Conservation (phyloP, 257 asterid species). For the Leptodermis oblonga region DNA sequence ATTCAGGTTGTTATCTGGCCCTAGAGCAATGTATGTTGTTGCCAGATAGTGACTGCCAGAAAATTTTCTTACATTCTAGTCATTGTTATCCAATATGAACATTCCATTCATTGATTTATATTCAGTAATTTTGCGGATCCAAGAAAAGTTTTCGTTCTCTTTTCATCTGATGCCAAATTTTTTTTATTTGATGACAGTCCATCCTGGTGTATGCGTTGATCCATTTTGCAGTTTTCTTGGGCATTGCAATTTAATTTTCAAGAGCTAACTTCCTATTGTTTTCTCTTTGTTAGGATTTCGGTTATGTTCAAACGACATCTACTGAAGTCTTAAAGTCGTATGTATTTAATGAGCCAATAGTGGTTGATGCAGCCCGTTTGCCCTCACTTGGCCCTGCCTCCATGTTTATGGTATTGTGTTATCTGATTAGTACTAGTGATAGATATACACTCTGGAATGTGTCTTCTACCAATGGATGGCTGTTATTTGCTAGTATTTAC, state of each 20-base stretch:
- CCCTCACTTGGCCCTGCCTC: conserved; percentile 95
- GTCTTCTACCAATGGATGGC: conserved; percentile 11
- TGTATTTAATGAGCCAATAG: conserved; percentile 93
- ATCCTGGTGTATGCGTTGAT: neutral
- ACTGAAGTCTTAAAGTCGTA: conserved; percentile 94
- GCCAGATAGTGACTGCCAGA: neutral
- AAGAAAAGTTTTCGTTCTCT: neutral
- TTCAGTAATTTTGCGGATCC: neutral
- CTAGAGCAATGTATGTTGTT: neutral
- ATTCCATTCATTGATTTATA: neutral
- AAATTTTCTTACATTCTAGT: neutral
- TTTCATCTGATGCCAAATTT: neutral
- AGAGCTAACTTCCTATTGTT: conserved; percentile 13
- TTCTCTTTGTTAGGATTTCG: conserved; percentile 72
- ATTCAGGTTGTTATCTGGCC: neutral
- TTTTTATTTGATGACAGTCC: neutral
- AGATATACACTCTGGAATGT: neutral
- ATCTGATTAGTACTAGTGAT: conserved; percentile 10
- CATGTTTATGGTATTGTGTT: conserved; percentile 71
- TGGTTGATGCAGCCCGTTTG: conserved; percentile 82
- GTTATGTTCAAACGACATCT: conserved; percentile 95
- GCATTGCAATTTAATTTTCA: conserved; percentile 1
- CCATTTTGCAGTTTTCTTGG: neutral
- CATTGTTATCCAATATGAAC: neutral
- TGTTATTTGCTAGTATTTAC: conserved; percentile 20